Evolutionary conservation across 352 stramenopile genomes (phyloP).

Genomic region (Peronospora tabacina): DNA sequence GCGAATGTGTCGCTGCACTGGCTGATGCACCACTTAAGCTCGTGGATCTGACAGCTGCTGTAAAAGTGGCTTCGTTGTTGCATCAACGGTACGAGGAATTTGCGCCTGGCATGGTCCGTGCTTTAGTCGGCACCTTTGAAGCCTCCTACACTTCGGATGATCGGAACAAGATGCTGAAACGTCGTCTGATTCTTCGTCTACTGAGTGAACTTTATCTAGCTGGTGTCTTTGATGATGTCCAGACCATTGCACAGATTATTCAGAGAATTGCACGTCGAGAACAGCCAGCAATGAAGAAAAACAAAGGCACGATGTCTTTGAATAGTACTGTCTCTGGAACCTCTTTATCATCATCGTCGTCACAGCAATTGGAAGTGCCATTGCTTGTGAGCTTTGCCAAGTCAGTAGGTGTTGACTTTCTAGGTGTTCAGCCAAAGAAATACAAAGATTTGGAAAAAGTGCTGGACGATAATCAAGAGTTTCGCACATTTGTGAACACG

Average conservation of each 20-base stretch:
- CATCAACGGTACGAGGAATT: slow-evolving; percentile 91
- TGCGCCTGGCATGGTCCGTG: slow-evolving; percentile 40
- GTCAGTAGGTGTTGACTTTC: slow-evolving; percentile 84
- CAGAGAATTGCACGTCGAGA: slow-evolving; percentile 63
- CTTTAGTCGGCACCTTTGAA: slow-evolving; percentile 55
- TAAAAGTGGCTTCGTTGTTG: slow-evolving; percentile 83
- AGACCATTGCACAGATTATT: slow-evolving; percentile 73
- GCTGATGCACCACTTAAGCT: slow-evolving; percentile 84
- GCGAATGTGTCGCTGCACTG: slow-evolving; percentile 88
- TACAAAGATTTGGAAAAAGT: slow-evolving; percentile 47
- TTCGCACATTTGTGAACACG: slow-evolving; percentile 32
- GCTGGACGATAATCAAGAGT: slow-evolving; percentile 28
- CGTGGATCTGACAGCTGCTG: slow-evolving; percentile 75
- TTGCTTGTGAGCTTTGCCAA: slow-evolving; percentile 93
- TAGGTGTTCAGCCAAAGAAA: slow-evolving; percentile 60
- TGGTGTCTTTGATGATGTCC: slow-evolving; percentile 68
- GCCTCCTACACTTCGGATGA: slow-evolving; percentile 50
- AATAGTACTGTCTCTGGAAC: not conserved
- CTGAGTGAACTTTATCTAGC: slow-evolving; percentile 79
- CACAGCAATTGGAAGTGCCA: slow-evolving; percentile 85
- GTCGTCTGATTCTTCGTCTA: slow-evolving; percentile 66
- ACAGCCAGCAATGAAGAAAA: slow-evolving; percentile 15
- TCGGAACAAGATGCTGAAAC: slow-evolving; percentile 69
- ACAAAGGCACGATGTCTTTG: slow-evolving; percentile 40
- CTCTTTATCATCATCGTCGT: slow-evolving; percentile 10